A percentile compares a stretch with the other conserved stretches of the same genome.
Conservation (phyloP, 2,329 filamentous ascomycete genomes). For the Biscogniauxia sp. region DNA sequence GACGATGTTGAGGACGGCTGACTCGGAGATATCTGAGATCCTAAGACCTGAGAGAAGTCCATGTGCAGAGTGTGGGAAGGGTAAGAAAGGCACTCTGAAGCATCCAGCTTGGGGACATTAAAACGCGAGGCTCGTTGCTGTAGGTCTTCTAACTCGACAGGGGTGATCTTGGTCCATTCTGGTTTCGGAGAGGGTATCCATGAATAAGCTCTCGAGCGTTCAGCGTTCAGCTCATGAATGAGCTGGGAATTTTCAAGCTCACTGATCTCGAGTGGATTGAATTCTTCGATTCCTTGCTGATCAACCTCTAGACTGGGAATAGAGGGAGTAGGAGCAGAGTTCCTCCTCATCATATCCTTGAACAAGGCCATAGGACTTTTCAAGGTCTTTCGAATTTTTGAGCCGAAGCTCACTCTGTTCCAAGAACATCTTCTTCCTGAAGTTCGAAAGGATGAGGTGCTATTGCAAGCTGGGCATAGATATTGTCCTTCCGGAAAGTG, state of each 20-base stretch:
- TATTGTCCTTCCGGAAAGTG: constrained; percentile 12
- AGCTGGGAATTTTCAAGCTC: no score
- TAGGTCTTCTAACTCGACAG: no score
- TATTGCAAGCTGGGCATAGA: constrained; percentile 14
- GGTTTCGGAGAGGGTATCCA: no score
- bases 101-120: neutral
- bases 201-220: no score
- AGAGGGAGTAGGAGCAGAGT: constrained; percentile 1
- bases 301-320: neutral
- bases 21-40: neutral
- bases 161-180: no score
- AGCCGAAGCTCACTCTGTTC: constrained; percentile 9
- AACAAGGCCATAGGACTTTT: constrained; percentile 1
- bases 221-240: no score
- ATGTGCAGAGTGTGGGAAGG: neutral
- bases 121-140: neutral
- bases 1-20: neutral
- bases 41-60: neutral
- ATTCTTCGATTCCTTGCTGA: neutral
- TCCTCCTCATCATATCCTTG: constrained; percentile 4
- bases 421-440: constrained; percentile 18
- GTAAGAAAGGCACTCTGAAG: neutral
- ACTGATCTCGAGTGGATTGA: no score
- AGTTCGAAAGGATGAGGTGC: constrained; percentile 6
- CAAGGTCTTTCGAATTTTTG: constrained; percentile 6